phyloP scores from a whole-genome alignment of 2,329 filamentous ascomycete genomes.

The Penicillium palitans region DNA sequence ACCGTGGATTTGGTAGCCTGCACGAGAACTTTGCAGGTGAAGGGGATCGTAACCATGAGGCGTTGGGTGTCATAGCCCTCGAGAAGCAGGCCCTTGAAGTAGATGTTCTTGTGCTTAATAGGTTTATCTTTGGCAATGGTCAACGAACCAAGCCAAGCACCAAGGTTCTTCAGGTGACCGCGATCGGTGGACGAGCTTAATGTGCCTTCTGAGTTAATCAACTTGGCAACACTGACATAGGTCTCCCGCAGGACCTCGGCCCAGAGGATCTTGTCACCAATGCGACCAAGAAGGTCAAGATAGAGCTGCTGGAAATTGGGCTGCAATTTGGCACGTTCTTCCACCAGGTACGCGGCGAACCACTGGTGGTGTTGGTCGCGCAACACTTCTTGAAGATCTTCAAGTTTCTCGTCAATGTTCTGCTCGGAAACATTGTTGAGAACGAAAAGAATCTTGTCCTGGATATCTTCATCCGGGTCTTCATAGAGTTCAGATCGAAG shows the following conservation, averaged over 20 bases:
- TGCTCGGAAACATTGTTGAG: slow-evolving; percentile 94
- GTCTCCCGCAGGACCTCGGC: slow-evolving; percentile 90
- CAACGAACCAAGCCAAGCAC: slow-evolving; percentile 87
- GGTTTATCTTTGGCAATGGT: slow-evolving; percentile 93
- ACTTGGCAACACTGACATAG: slow-evolving; percentile 77
- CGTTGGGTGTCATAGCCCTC: slow-evolving; percentile 93
- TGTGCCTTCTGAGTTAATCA: slow-evolving; percentile 87
- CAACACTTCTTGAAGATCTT: slow-evolving; percentile 75
- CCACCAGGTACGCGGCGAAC: slow-evolving; percentile 94
- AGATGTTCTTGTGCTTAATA: slow-evolving; percentile 94
- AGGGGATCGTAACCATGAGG: slow-evolving; percentile 88
- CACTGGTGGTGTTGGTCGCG: slow-evolving; percentile 85
- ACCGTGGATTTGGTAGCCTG: slow-evolving; percentile 83
- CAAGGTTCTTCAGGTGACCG: slow-evolving; percentile 87
- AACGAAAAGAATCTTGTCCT: slow-evolving; percentile 92
- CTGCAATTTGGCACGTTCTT: slow-evolving; percentile 94
- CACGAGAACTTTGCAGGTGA: slow-evolving; percentile 91
- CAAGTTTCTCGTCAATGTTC: slow-evolving; percentile 80
- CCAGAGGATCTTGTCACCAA: slow-evolving; percentile 78
- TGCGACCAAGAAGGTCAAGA: slow-evolving; percentile 79
- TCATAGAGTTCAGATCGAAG: slow-evolving; percentile 66
- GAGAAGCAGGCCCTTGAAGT: slow-evolving; percentile 91
- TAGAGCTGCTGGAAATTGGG: slow-evolving; percentile 96
- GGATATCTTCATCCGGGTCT: slow-evolving; percentile 78
- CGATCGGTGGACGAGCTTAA: slow-evolving; percentile 82